phyloP scores from a whole-genome alignment of 768 basidiomycete species.

The Termitomyces heimii region DNA sequence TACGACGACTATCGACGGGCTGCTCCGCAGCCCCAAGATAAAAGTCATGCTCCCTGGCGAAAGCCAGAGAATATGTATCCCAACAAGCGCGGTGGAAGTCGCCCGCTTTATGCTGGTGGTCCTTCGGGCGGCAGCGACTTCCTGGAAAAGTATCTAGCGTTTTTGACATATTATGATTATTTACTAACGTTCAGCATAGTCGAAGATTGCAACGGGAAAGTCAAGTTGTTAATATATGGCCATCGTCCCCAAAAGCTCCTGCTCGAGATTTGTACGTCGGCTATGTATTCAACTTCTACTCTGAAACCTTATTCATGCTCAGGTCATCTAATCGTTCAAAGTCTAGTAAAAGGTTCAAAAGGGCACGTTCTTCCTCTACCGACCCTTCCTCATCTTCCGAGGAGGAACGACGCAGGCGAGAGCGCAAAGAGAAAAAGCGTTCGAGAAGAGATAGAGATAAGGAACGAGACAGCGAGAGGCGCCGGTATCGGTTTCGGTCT shows the following conservation, averaged over 20 bases:
- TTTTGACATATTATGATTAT: not conserved
- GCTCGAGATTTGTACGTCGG: slow-evolving; percentile 48
- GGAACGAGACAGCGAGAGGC: slow-evolving; percentile 27
- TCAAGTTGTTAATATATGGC: slow-evolving; percentile 66
- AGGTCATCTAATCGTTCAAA: slow-evolving; percentile 56
- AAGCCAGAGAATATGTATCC: slow-evolving; percentile 56
- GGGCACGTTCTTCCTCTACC: slow-evolving; percentile 47
- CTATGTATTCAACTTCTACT: not conserved
- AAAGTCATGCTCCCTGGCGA: slow-evolving; percentile 35
- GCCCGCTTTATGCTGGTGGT: slow-evolving; percentile 24
- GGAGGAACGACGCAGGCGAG: slow-evolving; percentile 49
- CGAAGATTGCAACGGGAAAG: slow-evolving; percentile 64
- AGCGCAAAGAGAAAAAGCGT: slow-evolving; percentile 58
- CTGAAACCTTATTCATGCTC: not conserved
- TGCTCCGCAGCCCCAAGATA: slow-evolving; percentile 27
- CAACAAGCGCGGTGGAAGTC: slow-evolving; percentile 24
- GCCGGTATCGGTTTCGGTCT: slow-evolving; percentile 28
- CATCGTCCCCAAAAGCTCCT: slow-evolving; percentile 69
- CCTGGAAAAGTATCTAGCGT: slow-evolving; percentile 57
- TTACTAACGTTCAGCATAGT: slow-evolving; percentile 30
- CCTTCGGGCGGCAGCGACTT: slow-evolving; percentile 43
- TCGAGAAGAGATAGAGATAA: slow-evolving; percentile 42
- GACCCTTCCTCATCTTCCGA: slow-evolving; percentile 49
- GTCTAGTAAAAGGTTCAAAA: slow-evolving; percentile 54
- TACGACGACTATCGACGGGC: slow-evolving; percentile 55